Evolutionary conservation across 2,329 filamentous ascomycete species (phyloP), one percentile per base, ranked within the genome.

Genomic region (Calonectria fujianensis): DNA sequence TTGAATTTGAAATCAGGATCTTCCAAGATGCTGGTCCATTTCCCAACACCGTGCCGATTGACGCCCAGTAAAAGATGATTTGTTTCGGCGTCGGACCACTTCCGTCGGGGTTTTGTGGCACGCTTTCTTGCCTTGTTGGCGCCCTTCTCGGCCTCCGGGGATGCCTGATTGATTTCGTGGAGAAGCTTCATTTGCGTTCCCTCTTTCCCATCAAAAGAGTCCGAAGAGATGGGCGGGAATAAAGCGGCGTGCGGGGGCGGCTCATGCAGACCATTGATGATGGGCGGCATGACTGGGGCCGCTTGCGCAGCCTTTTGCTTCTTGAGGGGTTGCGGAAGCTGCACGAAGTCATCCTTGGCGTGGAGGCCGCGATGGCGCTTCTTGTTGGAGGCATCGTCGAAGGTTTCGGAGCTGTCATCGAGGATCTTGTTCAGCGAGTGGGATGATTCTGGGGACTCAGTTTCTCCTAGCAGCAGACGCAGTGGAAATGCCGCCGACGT

Each of bases 71-170:
- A 82, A 11, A 93, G 85, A 76, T 92, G 88, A 66, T 90, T 92
- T 1, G 92, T 93, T 82, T 93, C 92, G 72, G 91, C 89, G 75
- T 93, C 91, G 0, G 91, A 90, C 92, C 92, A 93, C 78, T 92
- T 93, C 68, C 89, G 87, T 73, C 92, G 87, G 2, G 90, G 88
- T 78, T 91, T 92, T 9, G 89, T 88, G 14, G 89, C 89, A 52
- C 89, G 88, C 78, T 90, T 87, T 79, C 90, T 90, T 13, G 85
- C 83, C 79, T 89, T 91, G 45, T 82, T 77, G 70, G 74, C 32
- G 75, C 69, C 74, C 29, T 82, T 83, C 24, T 85, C 84, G n/a
- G 81, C 74, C 51, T 84, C 84, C 14, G 83, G 79, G 4, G 83
- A 76, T 65, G 80, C 57, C 76, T 85, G 84, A 59, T 79, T 84